Evolutionary conservation across 257 asterid genomes (phyloP).

Genomic region (Penstemon davidsonii): DNA sequence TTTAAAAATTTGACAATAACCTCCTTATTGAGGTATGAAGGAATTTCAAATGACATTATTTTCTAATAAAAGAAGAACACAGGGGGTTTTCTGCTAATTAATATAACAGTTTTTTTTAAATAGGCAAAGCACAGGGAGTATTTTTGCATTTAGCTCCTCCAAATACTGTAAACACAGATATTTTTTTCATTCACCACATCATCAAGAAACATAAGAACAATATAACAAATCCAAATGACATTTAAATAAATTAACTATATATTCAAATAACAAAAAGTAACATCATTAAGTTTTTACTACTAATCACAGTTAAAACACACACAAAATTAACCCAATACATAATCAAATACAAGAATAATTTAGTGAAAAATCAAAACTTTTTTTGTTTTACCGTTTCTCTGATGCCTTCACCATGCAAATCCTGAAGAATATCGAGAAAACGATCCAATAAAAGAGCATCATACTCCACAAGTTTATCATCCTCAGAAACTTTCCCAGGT

Average conservation of each 20-base stretch:
- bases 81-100: too few relatives aligned
- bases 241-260: neutral
- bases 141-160: too few relatives aligned
- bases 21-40: too few relatives aligned
- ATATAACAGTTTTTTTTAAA: too few relatives aligned
- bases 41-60: too few relatives aligned
- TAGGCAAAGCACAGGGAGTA: too few relatives aligned
- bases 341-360: neutral
- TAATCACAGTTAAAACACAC: neutral
- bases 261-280: slow-evolving; percentile 1
- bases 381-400: slow-evolving; percentile 66
- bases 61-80: too few relatives aligned
- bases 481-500: slow-evolving; percentile 92
- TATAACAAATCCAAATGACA: too few relatives aligned
- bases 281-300: slow-evolving; percentile 7
- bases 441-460: slow-evolving; percentile 92
- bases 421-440: slow-evolving; percentile 90
- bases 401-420: slow-evolving; percentile 88
- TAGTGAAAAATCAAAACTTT: slow-evolving; percentile 13
- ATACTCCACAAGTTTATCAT: slow-evolving; percentile 92
- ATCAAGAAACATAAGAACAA: too few relatives aligned
- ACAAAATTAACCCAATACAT: neutral
- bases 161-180: too few relatives aligned
- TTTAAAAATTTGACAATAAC: too few relatives aligned
- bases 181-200: too few relatives aligned